Evolutionary conservation across 2,329 filamentous ascomycete species (phyloP), one percentile per base, ranked within the genome.

Genomic region (Cercospora sp.): DNA sequence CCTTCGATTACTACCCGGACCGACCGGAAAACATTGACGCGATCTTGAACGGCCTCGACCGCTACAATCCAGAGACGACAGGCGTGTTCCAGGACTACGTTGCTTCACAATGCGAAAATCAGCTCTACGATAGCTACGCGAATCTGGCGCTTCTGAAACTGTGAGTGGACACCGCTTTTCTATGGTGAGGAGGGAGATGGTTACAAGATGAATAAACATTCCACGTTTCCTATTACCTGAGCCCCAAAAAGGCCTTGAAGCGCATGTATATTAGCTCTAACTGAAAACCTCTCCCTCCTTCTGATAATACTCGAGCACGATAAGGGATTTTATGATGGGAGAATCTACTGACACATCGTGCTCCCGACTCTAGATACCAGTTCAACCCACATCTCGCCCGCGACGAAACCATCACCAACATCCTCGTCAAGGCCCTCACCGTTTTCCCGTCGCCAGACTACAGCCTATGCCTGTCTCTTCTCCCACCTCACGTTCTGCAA

Each of bases 201-300:
- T 77, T 97, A 60, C 18, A 86, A 92, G 91, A 96, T 94, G 92
- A 93, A 87, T 81, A 84, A 86, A 76, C 79, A 79, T 83, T 82
- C 90, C 72, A 96, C 92, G 93, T 97, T 97, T 96, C 92, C 92
- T 97, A 96, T 97, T 97, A 96, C 88, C 92, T 92, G 93, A 96
- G 81, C 57, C 57, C 57, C 60, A 39, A 61, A 60, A 55, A 69
- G 67, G 68, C 81, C 78, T 81, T 92, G 91, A 93, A 90, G 90
- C 71, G 87, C 81, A 84, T 80, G 81, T 86, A 72, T 77, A 88
- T 89, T 90, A 90, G 87, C 86, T 90, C 84, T 89, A 88, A 90
- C 90, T 93, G 90, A 94, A 80, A 42, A 48, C 63, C 23, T 65
- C 64, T 59, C 55, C 59, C 62, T 45, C 57, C 18, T 42, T 39